Conservation (phyloP, 2,329 filamentous ascomycete genomes). For the Herpotrichia juniperi region DNA sequence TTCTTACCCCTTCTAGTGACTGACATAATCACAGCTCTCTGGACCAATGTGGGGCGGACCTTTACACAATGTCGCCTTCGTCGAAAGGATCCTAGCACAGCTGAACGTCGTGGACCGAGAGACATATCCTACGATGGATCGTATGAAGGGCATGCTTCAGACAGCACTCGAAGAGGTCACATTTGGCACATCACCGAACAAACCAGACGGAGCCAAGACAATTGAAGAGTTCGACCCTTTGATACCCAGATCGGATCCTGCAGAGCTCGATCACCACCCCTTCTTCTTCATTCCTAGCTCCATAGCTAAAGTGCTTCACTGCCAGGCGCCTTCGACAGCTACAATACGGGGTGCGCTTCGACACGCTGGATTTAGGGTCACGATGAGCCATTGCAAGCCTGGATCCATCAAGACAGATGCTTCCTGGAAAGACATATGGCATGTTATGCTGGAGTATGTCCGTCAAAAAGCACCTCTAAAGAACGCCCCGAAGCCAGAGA, state of each 20-base stretch:
- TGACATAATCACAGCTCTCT: slow-evolving; percentile 56
- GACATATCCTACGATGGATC: slow-evolving; percentile 77
- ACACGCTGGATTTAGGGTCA: slow-evolving; percentile 79
- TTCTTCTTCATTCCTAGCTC: slow-evolving; percentile 85
- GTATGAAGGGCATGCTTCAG: slow-evolving; percentile 89
- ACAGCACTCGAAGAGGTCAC: slow-evolving; percentile 80
- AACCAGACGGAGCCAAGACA: slow-evolving; percentile 21
- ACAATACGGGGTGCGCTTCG: slow-evolving; percentile 80
- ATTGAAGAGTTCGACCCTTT: slow-evolving; percentile 41
- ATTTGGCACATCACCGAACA: slow-evolving; percentile 30
- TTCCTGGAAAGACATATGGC: slow-evolving; percentile 88
- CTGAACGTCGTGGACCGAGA: slow-evolving; percentile 70
- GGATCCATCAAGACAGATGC: slow-evolving; percentile 95
- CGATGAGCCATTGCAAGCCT: slow-evolving; percentile 85
- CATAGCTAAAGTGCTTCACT: slow-evolving; percentile 78
- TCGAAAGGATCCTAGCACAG: slow-evolving; percentile 76
- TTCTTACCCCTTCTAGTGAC: not conserved
- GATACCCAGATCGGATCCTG: slow-evolving; percentile 43
- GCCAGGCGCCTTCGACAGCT: slow-evolving; percentile 78
- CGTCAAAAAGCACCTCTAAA: slow-evolving; percentile 81
- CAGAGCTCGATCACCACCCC: slow-evolving; percentile 70
- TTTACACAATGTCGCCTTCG: slow-evolving; percentile 82
- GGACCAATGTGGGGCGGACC: slow-evolving; percentile 96
- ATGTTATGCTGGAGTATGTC: slow-evolving; percentile 91
- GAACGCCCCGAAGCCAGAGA: slow-evolving; percentile 71